These are phyloP conservation scores for Aquilaria sinensis DNA, from an alignment of 345 rosid genomes.

Conservation along the genomic window DNA sequence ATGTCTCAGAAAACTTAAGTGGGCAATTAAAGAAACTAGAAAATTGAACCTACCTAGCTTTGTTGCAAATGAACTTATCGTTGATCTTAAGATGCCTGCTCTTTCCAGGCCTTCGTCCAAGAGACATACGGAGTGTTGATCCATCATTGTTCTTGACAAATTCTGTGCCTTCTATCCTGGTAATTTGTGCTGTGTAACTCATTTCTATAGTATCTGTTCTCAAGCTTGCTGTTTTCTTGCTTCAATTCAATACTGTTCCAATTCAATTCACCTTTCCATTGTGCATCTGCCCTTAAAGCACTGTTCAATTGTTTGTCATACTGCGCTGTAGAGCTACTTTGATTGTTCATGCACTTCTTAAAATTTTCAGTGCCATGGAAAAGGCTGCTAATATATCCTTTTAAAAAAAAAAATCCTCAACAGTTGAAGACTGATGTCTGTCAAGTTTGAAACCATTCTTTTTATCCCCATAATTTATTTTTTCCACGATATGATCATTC, in stretches of 20 bases:
- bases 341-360: no score
- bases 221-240: not conserved
- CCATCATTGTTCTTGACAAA: constrained; percentile 90
- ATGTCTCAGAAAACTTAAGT: not conserved
- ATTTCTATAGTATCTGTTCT: constrained; percentile 5
- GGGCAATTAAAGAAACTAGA: no score
- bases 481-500: no score
- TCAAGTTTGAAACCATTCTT: no score
- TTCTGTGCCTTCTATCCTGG: constrained; percentile 86
- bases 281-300: not conserved
- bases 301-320: not conserved
- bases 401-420: no score
- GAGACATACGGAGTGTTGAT: constrained; percentile 91
- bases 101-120: constrained; percentile 79
- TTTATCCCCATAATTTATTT: no score
- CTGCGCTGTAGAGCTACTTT: no score
- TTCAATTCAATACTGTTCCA: constrained; percentile 1
- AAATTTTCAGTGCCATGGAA: no score
- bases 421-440: no score
- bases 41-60: no score
- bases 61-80: no score
- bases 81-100: not conserved
- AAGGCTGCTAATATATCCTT: no score
- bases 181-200: constrained; percentile 19
- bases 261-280: not conserved